Conservation (phyloP, 192 early-diverging fungal species). For the Glomus cerebriforme region DNA sequence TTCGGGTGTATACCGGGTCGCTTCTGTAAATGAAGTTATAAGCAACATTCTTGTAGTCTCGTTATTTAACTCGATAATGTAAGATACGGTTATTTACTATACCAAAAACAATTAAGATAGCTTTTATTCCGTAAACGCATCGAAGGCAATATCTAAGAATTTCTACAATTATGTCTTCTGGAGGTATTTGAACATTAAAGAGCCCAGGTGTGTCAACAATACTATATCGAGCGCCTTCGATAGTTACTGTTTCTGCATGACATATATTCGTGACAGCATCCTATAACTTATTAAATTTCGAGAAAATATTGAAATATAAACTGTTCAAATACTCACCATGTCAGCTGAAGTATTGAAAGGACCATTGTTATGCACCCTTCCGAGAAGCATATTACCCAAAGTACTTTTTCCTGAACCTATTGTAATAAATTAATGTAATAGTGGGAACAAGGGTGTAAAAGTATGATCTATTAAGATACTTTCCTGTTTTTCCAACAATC, state of each 20-base stretch:
- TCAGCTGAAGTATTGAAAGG: neutral
- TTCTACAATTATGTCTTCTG: neutral
- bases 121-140: neutral
- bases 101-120: neutral
- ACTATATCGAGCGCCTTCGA: neutral
- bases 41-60: neutral
- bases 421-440: neutral
- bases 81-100: neutral
- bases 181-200: neutral
- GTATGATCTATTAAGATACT: neutral
- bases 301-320: neutral
- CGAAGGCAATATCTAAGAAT: neutral
- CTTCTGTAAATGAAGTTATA: neutral
- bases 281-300: neutral
- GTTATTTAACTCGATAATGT: neutral
- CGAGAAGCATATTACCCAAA: slow-evolving; percentile 1
- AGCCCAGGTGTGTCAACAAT: neutral
- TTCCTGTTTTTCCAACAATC: no score
- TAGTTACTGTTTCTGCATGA: neutral
- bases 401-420: slow-evolving; percentile 1
- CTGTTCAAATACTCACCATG: neutral
- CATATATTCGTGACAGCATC: neutral
- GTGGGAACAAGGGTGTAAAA: neutral
- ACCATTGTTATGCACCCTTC: neutral
- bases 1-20: neutral